Conservation (phyloP, 2,329 filamentous ascomycete genomes). For the Dactylonectria estremocensis region DNA sequence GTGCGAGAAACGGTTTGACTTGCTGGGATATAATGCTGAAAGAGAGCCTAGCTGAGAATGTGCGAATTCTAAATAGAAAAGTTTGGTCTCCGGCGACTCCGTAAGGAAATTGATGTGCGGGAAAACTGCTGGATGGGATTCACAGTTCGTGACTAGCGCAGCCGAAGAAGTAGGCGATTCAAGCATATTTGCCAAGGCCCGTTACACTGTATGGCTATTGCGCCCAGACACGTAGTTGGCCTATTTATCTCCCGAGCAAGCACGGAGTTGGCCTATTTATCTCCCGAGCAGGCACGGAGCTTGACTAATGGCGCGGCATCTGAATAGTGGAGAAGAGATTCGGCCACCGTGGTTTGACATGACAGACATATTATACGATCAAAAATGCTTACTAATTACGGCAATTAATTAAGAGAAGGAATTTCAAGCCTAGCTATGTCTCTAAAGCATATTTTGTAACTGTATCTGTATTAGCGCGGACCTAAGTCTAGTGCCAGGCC, state of each 20-base stretch:
- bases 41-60: neutral
- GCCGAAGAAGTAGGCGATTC: constrained; percentile 8
- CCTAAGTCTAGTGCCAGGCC: neutral
- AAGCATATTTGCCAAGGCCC: neutral
- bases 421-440: neutral
- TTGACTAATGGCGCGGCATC: constrained; percentile 3
- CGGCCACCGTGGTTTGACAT: neutral
- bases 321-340: neutral
- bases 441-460: neutral
- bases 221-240: constrained; percentile 2
- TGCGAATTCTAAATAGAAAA: neutral
- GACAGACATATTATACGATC: neutral
- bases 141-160: neutral
- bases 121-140: neutral
- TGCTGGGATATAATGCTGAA: neutral
- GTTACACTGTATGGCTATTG: neutral
- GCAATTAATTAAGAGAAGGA: neutral
- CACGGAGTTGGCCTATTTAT: constrained; percentile 6
- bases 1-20: neutral
- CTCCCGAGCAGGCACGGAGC: constrained; percentile 4
- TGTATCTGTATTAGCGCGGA: neutral
- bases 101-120: neutral
- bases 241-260: constrained; percentile 6
- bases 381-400: neutral
- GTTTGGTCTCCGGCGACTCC: neutral